Conservation (phyloP, 108 stramenopile genomes). For the Bacterosira constricta region DNA sequence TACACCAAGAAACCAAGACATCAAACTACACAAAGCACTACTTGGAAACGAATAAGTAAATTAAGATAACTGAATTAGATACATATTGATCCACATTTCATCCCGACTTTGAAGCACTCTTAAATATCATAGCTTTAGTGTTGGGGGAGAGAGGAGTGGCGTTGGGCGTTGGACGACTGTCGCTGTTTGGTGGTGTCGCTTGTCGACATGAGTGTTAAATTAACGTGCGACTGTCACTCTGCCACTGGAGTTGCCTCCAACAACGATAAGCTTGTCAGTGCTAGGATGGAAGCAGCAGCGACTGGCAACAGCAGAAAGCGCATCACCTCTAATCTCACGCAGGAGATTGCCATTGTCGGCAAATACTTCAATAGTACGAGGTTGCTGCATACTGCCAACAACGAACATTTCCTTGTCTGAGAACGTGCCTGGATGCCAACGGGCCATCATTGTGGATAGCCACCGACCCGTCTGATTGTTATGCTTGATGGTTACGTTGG, state of each 20-base stretch:
- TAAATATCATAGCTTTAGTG: no score
- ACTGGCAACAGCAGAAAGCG: constrained; percentile 77
- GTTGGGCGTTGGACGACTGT: no score
- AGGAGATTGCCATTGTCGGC: constrained; percentile 43
- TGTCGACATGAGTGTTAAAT: no score
- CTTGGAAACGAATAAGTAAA: no score
- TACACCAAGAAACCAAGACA: no score
- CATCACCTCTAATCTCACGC: constrained; percentile 63
- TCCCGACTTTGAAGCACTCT: no score
- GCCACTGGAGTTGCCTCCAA: constrained; percentile 85
- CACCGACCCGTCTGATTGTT: constrained; percentile 87
- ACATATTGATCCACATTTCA: no score
- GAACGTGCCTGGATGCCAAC: constrained; percentile 68
- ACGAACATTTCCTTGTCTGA: constrained; percentile 64
- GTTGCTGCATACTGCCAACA: constrained; percentile 77
- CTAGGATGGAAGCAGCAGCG: constrained; percentile 85
- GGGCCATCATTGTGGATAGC: constrained; percentile 80
- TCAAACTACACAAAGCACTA: no score
- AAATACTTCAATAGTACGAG: constrained; percentile 75
- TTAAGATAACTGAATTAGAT: no score
- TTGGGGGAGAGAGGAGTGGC: no score
- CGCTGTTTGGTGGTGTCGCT: no score
- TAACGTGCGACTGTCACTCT: constrained; percentile 72
- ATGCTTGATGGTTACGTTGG: constrained; percentile 62
- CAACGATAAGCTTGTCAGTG: constrained; percentile 54